Conservation (phyloP, 1,284 basidiomycete genomes). For the Microbotryum silenes-acaulis region DNA sequence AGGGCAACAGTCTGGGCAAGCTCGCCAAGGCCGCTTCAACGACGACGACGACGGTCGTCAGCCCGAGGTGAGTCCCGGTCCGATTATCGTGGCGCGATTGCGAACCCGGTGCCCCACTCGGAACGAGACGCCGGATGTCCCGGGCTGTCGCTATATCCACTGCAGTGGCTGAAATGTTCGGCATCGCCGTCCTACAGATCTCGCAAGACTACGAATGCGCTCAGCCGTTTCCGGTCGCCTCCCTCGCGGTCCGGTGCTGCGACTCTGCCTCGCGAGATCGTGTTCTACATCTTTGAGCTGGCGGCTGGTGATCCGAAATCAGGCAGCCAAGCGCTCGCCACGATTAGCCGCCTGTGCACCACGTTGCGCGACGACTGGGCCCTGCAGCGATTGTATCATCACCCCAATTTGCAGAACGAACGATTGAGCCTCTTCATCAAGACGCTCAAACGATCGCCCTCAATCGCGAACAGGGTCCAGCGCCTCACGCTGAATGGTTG, state of each 20-base stretch:
- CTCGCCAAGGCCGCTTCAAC: too few species aligned
- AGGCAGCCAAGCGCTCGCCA: not conserved
- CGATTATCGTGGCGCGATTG: too few species aligned
- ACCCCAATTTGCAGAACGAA: not conserved
- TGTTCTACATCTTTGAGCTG: conserved; percentile 12
- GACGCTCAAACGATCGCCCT: conserved; percentile 2
- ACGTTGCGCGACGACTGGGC: conserved; percentile 5
- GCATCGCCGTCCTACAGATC: too few species aligned
- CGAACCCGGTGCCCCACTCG: too few species aligned
- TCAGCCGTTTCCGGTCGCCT: too few species aligned
- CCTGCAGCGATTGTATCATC: conserved; percentile 6
- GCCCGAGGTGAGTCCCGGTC: too few species aligned
- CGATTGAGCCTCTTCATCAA: conserved; percentile 13
- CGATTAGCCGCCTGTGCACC: conserved; percentile 5
- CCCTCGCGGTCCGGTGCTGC: not conserved
- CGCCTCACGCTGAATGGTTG: conserved; percentile 5
- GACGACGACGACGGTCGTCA: too few species aligned
- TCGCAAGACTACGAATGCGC: too few species aligned
- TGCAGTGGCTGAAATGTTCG: too few species aligned
- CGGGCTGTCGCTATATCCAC: too few species aligned
- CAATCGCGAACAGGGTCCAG: conserved; percentile 3
- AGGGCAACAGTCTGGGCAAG: too few species aligned
- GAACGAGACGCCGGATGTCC: too few species aligned
- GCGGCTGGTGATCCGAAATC: not conserved
- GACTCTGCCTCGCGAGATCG: conserved; percentile 15